Evolutionary conservation across 177 flowering plant genomes (phyloP).

Genomic region (Vitis hybrid): DNA sequence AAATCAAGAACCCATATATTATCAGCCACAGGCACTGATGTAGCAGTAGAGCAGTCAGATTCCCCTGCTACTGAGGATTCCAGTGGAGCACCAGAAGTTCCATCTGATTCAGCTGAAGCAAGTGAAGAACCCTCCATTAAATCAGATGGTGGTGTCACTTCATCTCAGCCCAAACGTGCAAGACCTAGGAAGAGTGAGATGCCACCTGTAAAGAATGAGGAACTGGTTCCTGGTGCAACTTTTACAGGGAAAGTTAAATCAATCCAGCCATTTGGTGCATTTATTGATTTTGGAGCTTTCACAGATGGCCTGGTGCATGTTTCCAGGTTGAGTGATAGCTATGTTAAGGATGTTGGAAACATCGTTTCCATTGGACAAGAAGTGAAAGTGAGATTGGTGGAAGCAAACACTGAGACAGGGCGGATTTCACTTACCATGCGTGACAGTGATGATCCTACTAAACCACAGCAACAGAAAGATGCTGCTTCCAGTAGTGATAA

Average conservation of each 20-base stretch:
- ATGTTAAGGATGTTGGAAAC: slow-evolving; percentile 78
- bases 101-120: slow-evolving; percentile 32
- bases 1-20: slow-evolving; percentile 26
- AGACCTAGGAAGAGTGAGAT: slow-evolving; percentile 81
- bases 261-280: slow-evolving; percentile 96
- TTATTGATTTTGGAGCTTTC: slow-evolving; percentile 96
- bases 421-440: slow-evolving; percentile 91
- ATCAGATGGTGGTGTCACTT: slow-evolving; percentile 31
- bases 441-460: slow-evolving; percentile 52
- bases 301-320: slow-evolving; percentile 96
- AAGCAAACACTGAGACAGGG: slow-evolving; percentile 66
- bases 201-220: slow-evolving; percentile 93
- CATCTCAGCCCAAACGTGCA: slow-evolving; percentile 48
- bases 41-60: slow-evolving; percentile 66
- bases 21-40: slow-evolving; percentile 69
- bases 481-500: slow-evolving; percentile 37
- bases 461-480: slow-evolving; percentile 47
- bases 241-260: slow-evolving; percentile 93
- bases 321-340: slow-evolving; percentile 78
- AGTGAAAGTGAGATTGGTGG: slow-evolving; percentile 83
- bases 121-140: slow-evolving; percentile 39
- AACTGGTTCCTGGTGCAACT: slow-evolving; percentile 77
- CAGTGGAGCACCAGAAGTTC: slow-evolving; percentile 31
- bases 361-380: slow-evolving; percentile 92
- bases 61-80: slow-evolving; percentile 42